Percentiles rank a stretch among this genome's conserved stretches.
Evolutionary conservation across 441 rosid species (phyloP).

Genomic region (Dalechampia spathulata): DNA sequence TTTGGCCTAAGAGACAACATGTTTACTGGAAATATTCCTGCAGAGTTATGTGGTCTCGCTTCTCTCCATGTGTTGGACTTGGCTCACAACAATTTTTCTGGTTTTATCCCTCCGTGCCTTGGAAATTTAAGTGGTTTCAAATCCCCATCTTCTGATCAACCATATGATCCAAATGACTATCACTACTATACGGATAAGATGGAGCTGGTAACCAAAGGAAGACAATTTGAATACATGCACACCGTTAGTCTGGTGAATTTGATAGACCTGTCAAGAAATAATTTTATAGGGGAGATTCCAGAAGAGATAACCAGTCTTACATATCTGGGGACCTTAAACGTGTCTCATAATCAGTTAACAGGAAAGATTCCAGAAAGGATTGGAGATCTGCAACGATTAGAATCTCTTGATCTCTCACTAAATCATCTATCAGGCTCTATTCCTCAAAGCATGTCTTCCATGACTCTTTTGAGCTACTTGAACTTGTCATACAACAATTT

Average conservation of each 20-base stretch:
- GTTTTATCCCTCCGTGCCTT: conserved; percentile 7
- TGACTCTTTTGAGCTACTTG: conserved; percentile 10
- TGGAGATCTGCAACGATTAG: conserved; percentile 2
- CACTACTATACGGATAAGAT: background rate
- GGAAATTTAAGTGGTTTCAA: conserved; percentile 8
- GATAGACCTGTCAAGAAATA: conserved; percentile 4
- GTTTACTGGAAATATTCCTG: conserved; percentile 12
- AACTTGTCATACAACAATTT: conserved; percentile 6
- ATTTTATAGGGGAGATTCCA: conserved; percentile 5
- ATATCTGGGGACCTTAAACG: conserved; percentile 5
- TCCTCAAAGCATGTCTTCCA: conserved; percentile 4
- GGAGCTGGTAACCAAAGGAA: conserved; percentile 11
- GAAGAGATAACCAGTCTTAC: background rate
- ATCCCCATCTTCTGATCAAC: conserved; percentile 2
- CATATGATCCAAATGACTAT: background rate
- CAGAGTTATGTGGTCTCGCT: background rate
- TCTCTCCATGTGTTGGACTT: conserved; percentile 10
- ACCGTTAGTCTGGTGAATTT: conserved; percentile 4
- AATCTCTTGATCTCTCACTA: conserved; percentile 5
- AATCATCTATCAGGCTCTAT: conserved; percentile 9
- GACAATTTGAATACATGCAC: background rate
- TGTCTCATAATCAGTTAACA: conserved; percentile 5
- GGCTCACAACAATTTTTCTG: conserved; percentile 12
- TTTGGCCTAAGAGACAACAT: conserved; percentile 11
- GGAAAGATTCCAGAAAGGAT: conserved; percentile 7